Evolutionary conservation across 2,329 filamentous ascomycete species (phyloP), one percentile per base, ranked within the genome.

Genomic region (Lizonia empirigonia): DNA sequence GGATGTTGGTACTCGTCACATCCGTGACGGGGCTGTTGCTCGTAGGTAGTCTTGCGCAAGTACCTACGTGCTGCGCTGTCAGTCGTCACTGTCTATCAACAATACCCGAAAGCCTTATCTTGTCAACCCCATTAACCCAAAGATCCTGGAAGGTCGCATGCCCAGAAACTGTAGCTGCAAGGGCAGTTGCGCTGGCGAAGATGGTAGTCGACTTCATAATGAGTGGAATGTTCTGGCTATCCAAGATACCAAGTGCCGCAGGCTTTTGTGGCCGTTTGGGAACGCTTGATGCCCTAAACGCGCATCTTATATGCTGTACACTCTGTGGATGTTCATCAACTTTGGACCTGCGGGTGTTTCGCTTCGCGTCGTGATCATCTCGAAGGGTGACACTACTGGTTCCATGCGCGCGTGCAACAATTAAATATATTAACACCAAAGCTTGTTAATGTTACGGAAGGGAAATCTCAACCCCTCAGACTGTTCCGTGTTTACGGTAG

Each of bases 1-100:
- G 80, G 13, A 85, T 70, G 47, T 79, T 76, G 59, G 78, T 75
- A 44, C 77, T 79, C 18, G 73, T 77, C 9, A 85, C 81, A 61
- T 84, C 78, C 16, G 73, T 62, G 10, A 73, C 58, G 1, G 70
- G 68, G 45, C 59, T 70, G 44, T 71, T 86, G 63, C 53, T 63
- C 7, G 46, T 60, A 7, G 67, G 66, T 2, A 69, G 53, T 18
- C 67, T 55, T 10, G 63, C 67, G 32, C 67, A 70, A 20, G 58
- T 52, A 20, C 58, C 56, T 52, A 62, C 41, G 53, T 55, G 23
- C 30, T 48, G 19, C 1, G 19, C 2, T 30, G 42, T 33, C 22
- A 50, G 20, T 12, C 9, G 20, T 13, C 2, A 10, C 18, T 27
- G 7, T 22, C 5, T 15, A 7, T 7, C 9, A 36, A 29, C 5